A percentile compares a stretch with the other conserved stretches of the same genome.
Conservation (phyloP, 441 rosid species). For the Euphorbia schlechtendalii region DNA sequence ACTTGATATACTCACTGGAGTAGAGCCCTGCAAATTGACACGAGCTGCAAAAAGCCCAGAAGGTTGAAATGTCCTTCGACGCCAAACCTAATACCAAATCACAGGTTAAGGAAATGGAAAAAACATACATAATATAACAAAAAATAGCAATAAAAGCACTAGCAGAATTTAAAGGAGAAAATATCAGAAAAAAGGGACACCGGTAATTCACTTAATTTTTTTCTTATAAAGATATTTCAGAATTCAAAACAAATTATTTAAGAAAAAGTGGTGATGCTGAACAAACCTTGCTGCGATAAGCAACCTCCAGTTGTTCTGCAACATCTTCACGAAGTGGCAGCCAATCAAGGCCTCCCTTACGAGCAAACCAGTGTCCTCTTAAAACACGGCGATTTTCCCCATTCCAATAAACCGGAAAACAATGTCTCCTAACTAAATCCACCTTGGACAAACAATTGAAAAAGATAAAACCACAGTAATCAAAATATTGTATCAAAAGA, state of each 20-base stretch:
- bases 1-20: slow-evolving; percentile 49
- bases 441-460: slow-evolving; percentile 54
- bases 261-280: slow-evolving; percentile 5
- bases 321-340: slow-evolving; percentile 92
- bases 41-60: slow-evolving; percentile 99
- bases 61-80: slow-evolving; percentile 83
- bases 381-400: slow-evolving; percentile 96
- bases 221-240: background rate
- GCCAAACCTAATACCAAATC: slow-evolving; percentile 75
- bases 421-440: slow-evolving; percentile 76
- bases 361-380: slow-evolving; percentile 98
- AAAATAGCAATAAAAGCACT: background rate
- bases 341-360: slow-evolving; percentile 94
- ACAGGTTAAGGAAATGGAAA: slow-evolving; percentile 14
- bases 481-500: background rate
- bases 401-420: slow-evolving; percentile 94
- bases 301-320: slow-evolving; percentile 88
- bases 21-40: slow-evolving; percentile 81
- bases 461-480: background rate
- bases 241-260: background rate
- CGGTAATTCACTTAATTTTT: background rate
- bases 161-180: background rate
- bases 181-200: background rate
- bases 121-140: background rate
- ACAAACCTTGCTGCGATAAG: slow-evolving; percentile 70